Base-by-base conservation (phyloP, 148 eudicot species). In the Silene latifolia region DNA sequence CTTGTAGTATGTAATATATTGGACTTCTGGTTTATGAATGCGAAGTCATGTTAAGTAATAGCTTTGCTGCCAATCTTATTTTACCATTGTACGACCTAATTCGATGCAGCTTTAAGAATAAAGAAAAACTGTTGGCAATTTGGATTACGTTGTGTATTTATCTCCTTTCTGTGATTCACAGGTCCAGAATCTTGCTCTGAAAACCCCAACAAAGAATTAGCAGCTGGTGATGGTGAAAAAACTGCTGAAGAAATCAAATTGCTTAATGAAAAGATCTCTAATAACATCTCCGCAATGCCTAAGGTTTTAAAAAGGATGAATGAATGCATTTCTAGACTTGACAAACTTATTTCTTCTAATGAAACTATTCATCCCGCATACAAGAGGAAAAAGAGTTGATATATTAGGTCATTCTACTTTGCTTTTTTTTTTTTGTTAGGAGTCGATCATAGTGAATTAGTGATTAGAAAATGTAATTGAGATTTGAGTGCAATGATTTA, bases 231-330 rank as follows among this genome's bases (percentile, higher is more conserved):
- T n/a, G 87, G 82, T 72, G 81, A 73, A 25, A 83, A 74, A 39
- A 74, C 74, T 62, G 74, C 78, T 8, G 83, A 84, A 59, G 86
- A 86, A 71, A 58, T 85, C 69, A 74, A 77, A 71, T 64, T 84
- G 79, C 88, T 93, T 69, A 88, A 83, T 61, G 86, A 88, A 17
- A 91, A 85, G 89, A 88, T 91, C 48, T 85, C 90, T 17, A 87
- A 81, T 76, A 91, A 89, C 74, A 74, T 82, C 5, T 79, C 87
- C 27, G 78, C 89, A n/a, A 83, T 89, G 77, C 88, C 92, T 35
- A 73, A 67, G 54, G 84, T 85, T 75, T 80, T 88, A 78, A 87
- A 88, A 81, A 89, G 94, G 77, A 83, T 89, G 94, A 85, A 83
- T 39, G 92, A 87, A 1, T 87, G 90, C 74, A 83, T 89, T 77